Evolutionary conservation across 257 asterid species (phyloP), one percentile per base, ranked within the genome.

Genomic region (Penstemon eatonii): DNA sequence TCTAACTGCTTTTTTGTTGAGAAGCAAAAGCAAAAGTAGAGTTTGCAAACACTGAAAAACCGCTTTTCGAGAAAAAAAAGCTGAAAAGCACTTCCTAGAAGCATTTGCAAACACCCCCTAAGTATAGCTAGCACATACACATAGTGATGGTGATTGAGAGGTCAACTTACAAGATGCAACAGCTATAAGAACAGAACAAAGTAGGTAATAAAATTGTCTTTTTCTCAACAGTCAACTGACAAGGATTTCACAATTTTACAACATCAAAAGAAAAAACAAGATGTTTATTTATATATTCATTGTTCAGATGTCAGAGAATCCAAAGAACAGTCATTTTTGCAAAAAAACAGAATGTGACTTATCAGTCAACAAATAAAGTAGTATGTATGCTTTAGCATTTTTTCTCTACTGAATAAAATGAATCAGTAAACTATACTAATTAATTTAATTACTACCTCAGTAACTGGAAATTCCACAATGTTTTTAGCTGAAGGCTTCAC

Each of bases 381-480:
- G 18, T 15, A 15, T 15, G 18, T 15, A 25, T 25, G 33, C 33
- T 25, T 1, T 25, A 25, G 33, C 33, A 25, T 25, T 25, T 25
- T 25, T 25, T 25, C 33, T 25, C 33, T 25, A 25, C 33, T 25
- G 33, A 1, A 25, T 25, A 25, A 25, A 1, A 25, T 25, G 2
- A 25, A 25, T 25, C 33, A 25, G 33, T 25, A 25, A 25, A 25
- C 18, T 0, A 15, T 15, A 25, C 33, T 25, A 25, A 15, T 15
- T 25, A 1, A 25, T 25, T 25, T 25, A 25, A 25, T 60, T 66
- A 76, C 80, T 66, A 76, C 80, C 81, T 72, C 63, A 66, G 59
- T 61, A 36, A 71, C 82, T 6, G 75, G 76, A 69, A 69, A 57
- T 49, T 78, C 82, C 40, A 73, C 82, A 60, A 65, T 69, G 55